Conservation (phyloP, 257 asterid genomes). For the Lycium barbarum region DNA sequence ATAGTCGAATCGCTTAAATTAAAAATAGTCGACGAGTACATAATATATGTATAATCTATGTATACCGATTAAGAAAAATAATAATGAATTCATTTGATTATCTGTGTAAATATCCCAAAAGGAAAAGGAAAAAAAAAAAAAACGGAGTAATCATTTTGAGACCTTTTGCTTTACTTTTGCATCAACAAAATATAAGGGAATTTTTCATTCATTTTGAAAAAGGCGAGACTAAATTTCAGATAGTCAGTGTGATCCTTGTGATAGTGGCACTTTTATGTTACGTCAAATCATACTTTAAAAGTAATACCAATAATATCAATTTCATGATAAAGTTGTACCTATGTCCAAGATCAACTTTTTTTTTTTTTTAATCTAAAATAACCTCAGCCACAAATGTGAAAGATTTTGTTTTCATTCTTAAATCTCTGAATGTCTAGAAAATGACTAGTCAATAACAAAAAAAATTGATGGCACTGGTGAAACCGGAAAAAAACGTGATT, state of each 20-base stretch:
- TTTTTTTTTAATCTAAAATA: background rate
- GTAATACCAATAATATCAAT: background rate
- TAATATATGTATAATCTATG: background rate
- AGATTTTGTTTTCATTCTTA: background rate
- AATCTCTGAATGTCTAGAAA: background rate
- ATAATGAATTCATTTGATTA: background rate
- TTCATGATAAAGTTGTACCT: background rate
- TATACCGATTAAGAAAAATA: background rate
- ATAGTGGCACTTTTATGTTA: background rate
- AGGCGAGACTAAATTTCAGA: background rate
- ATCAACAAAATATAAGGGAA: background rate
- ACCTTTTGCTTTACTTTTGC: background rate
- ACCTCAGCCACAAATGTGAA: background rate
- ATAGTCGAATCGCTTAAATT: background rate
- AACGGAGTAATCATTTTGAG: background rate
- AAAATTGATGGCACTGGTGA: background rate
- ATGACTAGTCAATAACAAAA: background rate
- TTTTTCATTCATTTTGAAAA: background rate
- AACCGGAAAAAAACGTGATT: background rate
- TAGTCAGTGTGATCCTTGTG: background rate
- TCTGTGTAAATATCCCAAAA: background rate
- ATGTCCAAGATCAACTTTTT: background rate
- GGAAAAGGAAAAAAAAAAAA: background rate
- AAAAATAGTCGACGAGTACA: background rate
- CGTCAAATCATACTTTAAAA: background rate